A percentile compares a stretch with the other conserved stretches of the same genome.
Conservation (phyloP, 306 rosid species). For the Vicia faba region DNA sequence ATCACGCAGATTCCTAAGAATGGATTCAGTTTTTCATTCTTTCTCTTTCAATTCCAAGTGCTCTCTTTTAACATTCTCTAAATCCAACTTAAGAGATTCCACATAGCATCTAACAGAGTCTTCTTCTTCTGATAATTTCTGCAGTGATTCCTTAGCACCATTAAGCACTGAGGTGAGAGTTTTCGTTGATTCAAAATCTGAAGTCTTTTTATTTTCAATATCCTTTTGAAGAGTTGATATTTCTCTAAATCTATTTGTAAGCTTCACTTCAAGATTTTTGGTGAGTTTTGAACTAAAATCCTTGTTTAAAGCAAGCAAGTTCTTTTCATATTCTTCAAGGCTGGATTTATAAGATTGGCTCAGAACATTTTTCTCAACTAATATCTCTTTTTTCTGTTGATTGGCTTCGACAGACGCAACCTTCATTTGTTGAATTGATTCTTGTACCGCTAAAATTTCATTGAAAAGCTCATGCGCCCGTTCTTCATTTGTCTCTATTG, state of each 20-base stretch:
- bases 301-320: conserved; percentile 54
- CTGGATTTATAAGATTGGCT: conserved; percentile 65
- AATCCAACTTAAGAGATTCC: conserved; percentile 70
- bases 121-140: conserved; percentile 87
- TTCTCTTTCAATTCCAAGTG: conserved; percentile 73
- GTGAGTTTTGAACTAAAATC: conserved; percentile 60
- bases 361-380: conserved; percentile 66
- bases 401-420: conserved; percentile 62
- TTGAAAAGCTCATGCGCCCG: conserved; percentile 60
- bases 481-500: conserved; percentile 49
- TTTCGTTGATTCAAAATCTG: conserved; percentile 68
- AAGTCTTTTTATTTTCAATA: conserved; percentile 68
- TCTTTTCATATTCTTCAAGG: conserved; percentile 63
- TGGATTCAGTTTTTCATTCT: conserved; percentile 82
- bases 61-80: conserved; percentile 82
- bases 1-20: conserved; percentile 70
- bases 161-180: conserved; percentile 72
- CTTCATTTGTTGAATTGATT: conserved; percentile 70
- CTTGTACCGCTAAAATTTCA: conserved; percentile 67
- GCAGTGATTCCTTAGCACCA: conserved; percentile 80
- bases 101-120: conserved; percentile 67
- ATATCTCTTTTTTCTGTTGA: conserved; percentile 59
- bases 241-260: conserved; percentile 59
- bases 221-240: conserved; percentile 70
- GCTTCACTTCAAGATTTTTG: conserved; percentile 62